Conservation (phyloP, 371 early-diverging fungal genomes). For the Rhizopus stolonifer region DNA sequence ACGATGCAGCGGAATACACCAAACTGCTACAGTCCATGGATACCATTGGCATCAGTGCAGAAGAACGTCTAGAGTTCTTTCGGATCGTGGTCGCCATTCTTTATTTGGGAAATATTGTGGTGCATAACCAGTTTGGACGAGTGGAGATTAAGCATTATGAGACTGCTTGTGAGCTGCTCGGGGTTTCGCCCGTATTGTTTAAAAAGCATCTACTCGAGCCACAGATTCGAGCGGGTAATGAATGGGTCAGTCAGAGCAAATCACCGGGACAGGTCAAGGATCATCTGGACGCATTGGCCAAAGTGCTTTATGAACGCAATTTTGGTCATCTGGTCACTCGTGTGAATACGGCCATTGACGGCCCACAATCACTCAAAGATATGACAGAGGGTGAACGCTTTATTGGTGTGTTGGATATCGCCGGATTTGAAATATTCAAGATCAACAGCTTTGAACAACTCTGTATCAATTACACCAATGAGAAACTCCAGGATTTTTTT, state of each 20-base stretch:
- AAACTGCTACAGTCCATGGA: slow-evolving; percentile 75
- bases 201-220: slow-evolving; percentile 88
- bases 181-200: slow-evolving; percentile 88
- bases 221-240: slow-evolving; percentile 93
- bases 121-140: slow-evolving; percentile 76
- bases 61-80: slow-evolving; percentile 83
- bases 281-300: slow-evolving; percentile 93
- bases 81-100: slow-evolving; percentile 91
- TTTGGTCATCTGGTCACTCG: slow-evolving; percentile 91
- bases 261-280: slow-evolving; percentile 86
- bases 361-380: slow-evolving; percentile 51
- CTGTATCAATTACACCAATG: slow-evolving; percentile 99
- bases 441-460: slow-evolving; percentile 99
- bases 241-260: slow-evolving; percentile 93
- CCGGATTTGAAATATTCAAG: slow-evolving; percentile 99
- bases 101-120: slow-evolving; percentile 93
- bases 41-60: slow-evolving; percentile 78
- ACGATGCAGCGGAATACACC: slow-evolving; percentile 88
- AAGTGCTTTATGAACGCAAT: slow-evolving; percentile 97
- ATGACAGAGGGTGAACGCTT: slow-evolving; percentile 46
- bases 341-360: slow-evolving; percentile 88
- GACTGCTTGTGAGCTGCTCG: slow-evolving; percentile 91
- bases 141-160: slow-evolving; percentile 84
- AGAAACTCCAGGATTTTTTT: slow-evolving; percentile 99
- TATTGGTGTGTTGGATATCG: slow-evolving; percentile 99